Evolutionary conservation across 2,329 filamentous ascomycete genomes (phyloP), one percentile per base, ranked within the genome.

Genomic region (Dendrostoma leiphaemia): DNA sequence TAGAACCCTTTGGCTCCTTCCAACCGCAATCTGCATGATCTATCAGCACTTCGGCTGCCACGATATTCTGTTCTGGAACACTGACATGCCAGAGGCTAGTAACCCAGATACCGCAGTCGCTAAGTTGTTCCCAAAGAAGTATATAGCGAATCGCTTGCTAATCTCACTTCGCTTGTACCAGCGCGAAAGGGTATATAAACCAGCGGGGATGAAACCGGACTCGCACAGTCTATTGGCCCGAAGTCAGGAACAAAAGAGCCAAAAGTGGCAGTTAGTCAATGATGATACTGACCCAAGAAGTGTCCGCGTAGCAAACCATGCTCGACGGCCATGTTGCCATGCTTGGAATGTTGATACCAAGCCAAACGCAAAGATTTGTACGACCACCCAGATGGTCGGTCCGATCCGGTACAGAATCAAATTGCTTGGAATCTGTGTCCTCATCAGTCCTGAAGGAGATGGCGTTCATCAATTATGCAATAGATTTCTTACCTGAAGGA

Each of bases 121-220:
- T 13, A 70, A 60, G 56, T 73, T 69, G 45, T 75, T 78, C 2
- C 75, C 74, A 17, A 78, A 67, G 50, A 76, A 77, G 59, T 72
- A 78, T 52, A 65, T 67, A 10, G 73, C 69, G 49, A 78, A 74
- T 2, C 75, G 64, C 60, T 74, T 76, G 46, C 71, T 74, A 0
- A 71, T 76, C 56, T 79, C 75, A 7, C 68, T 66, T 3, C 68
- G 68, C 26, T 74, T 78, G 53, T 79, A 78, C 74, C 74, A 78
- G 2, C 70, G 67, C 0, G 74, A 77, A 1, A 79, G 69, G 0
- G 76, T 77, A 63, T 71, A 79, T 2, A 78, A 63, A 6, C 73
- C 73, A 1, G 73, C 76, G 3, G 75, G 75, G 43, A 76, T 78
- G 54, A 76, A 75, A 2, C 74, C 74, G 1, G 71, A 70, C 52